These are phyloP conservation scores for Candolleomyces aberdarensis DNA, from an alignment of 768 basidiomycete species.

Conservation along the genomic window DNA sequence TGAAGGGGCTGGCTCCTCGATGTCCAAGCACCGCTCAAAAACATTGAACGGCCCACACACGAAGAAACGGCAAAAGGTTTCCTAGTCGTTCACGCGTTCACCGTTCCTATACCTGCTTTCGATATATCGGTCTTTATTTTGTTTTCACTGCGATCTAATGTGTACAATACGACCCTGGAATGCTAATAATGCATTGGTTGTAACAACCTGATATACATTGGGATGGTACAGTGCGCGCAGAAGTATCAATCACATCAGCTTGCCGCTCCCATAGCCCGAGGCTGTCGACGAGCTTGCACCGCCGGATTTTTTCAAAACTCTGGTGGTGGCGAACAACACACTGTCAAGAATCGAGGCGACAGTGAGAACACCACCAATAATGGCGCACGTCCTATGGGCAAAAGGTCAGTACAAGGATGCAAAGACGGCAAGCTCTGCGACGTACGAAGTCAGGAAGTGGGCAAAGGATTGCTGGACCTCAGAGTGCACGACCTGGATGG, in stretches of 20 bases:
- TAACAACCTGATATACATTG: conserved; percentile 14
- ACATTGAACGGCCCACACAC: too few relatives aligned
- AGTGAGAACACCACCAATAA: conserved; percentile 95
- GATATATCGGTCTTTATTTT: too few relatives aligned
- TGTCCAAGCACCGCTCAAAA: conserved; percentile 5
- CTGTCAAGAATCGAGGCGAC: conserved; percentile 89
- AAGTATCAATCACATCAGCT: conserved; percentile 41
- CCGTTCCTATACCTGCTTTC: too few relatives aligned
- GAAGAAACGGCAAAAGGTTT: too few relatives aligned
- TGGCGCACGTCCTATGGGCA: conserved; percentile 80
- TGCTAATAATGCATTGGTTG: not conserved
- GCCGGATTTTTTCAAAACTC: conserved; percentile 63
- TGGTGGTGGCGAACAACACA: conserved; percentile 78
- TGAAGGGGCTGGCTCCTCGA: conserved; percentile 27
- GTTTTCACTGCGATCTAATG: not conserved
- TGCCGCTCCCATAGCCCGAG: conserved; percentile 32
- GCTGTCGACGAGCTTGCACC: conserved; percentile 12
- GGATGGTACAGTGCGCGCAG: conserved; percentile 11
- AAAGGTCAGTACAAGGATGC: not conserved
- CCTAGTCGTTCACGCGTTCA: too few relatives aligned
- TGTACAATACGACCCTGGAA: not conserved
- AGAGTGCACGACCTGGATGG: conserved; percentile 88
- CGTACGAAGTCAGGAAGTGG: conserved; percentile 96
- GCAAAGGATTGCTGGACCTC: conserved; percentile 95
- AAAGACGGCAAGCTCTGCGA: conserved; percentile 13